Base-by-base conservation (phyloP, 1,139 yeast genomes). In the Kurtzmaniella quercitrusa region DNA sequence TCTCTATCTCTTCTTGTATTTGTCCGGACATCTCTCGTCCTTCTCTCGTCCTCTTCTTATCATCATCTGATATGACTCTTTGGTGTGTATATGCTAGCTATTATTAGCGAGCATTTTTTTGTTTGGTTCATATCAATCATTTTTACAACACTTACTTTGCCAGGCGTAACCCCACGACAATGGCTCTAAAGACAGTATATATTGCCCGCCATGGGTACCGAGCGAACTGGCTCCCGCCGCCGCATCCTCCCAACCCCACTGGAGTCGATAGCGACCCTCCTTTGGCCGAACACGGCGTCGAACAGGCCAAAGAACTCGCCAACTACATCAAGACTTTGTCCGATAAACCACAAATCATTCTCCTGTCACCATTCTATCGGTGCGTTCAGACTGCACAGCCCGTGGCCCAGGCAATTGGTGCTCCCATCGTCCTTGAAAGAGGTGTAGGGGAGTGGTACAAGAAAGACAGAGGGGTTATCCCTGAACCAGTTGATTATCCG, bases 361-460 rank as follows among this genome's bases (percentile, higher is more conserved):
- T 85, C 53, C 68, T 84, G 1, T 88, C 96, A 2, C 98, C 98
- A 0, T 91, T 89, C 60, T 90, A 88, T 60, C 69, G 98, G 48
- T 93, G 98, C 61, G 70, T 91, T 14, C 91, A 93, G 60, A 90
- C 98, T 0, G 77, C 85, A 2, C 75, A 78, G 39, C 87, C 91
- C 2, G 66, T 82, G n/a, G 81, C 91, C 1, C 68, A 75, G 31
- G 61, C 63, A 40, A 63, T 85, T 21, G 78, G 70, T 11, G 57
- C 82, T 31, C 79, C 80, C n/a, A 74, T 87, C 12, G 72, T 67
- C 34, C 62, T 84, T 10, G 95, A 88, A 55, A 63, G 81, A 45
- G 95, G 95, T 1, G 75, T 85, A 15, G 90, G 88, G 9, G 86
- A 81, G 54, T 81, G 85, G 85, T 81, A 79, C 50, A 75, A 77